A percentile compares a stretch with the other conserved stretches of the same genome.
Evolutionary conservation across 2,329 filamentous ascomycete genomes (phyloP).

Genomic region (Didymella pomorum): DNA sequence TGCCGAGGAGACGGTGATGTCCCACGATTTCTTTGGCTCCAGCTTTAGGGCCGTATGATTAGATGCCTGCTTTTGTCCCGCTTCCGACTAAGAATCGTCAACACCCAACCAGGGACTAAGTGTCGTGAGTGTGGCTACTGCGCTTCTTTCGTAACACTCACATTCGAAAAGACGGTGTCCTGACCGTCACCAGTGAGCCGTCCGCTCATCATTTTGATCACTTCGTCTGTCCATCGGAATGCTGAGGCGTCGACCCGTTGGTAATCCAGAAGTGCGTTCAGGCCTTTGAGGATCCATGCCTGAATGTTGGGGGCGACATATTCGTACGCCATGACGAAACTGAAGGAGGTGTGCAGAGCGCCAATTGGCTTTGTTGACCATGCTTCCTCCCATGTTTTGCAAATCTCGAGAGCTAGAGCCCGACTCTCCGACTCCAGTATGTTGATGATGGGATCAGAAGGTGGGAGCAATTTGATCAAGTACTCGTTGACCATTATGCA

Average conservation of each 20-base stretch:
- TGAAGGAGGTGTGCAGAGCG: conserved; percentile 42
- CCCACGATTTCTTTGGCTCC: conserved; percentile 4
- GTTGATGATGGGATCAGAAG: conserved; percentile 30
- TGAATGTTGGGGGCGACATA: conserved; percentile 37
- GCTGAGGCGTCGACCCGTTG: conserved; percentile 30
- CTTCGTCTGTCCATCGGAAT: conserved; percentile 43
- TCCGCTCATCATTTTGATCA: conserved; percentile 37
- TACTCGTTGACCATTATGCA: conserved; percentile 43
- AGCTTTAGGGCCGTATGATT: not conserved
- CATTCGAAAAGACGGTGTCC: conserved; percentile 31
- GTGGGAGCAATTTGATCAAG: conserved; percentile 39
- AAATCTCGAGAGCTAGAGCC: conserved; percentile 40
- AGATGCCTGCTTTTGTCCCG: not conserved
- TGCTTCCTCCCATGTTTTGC: conserved; percentile 48
- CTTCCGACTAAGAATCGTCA: conserved; percentile 18
- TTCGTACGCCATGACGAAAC: conserved; percentile 46
- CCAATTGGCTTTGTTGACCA: conserved; percentile 45
- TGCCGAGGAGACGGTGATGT: conserved; percentile 2
- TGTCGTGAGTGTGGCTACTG: conserved; percentile 21
- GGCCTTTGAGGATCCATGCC: conserved; percentile 36
- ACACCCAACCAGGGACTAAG: conserved; percentile 21
- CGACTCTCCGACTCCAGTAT: conserved; percentile 40
- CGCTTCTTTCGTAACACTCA: conserved; percentile 23
- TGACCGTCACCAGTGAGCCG: conserved; percentile 40
- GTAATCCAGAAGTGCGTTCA: conserved; percentile 41